Base-by-base conservation (phyloP, 805 yeast genomes). In the Wickerhamomyces ciferrii region DNA sequence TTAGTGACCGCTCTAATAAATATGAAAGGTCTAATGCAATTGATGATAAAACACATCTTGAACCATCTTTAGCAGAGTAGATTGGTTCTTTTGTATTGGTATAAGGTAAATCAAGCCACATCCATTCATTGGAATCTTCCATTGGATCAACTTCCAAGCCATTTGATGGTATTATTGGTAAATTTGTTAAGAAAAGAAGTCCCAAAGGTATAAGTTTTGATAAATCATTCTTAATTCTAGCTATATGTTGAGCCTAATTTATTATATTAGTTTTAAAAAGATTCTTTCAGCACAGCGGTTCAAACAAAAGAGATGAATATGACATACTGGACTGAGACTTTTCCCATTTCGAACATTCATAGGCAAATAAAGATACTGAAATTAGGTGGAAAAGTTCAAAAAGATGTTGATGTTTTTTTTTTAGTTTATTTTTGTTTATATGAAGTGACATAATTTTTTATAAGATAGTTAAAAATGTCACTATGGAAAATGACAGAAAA, bases 41-140 rank as follows among this genome's bases (percentile, higher is more conserved):
- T 1, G 54, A 55, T 7, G 55, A 44, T 35, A 42, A 56, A 50
- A 54, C 60, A 47, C 19, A 49, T 32, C 17, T 43, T 31, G 41
- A 43, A 44, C n/a, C 48, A 38, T 31, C 11, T 27, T 18, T 7
- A 45, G 46, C 44, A 38, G 51, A 53, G 19, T 42, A 39, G 20
- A 42, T 49, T 2, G 39, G 42, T 4, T 21, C 9, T 15, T 39
- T 34, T 2, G 48, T 32, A 6, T 49, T 44, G 5, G 69, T 58
- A 48, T 55, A 66, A 17, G 76, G 76, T 10, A 76, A 65, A 49
- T 79, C 81, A 15, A 79, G 61, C 87, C 86, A 81, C 43, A 42
- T 54, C 86, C 87, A 82, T 1, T 69, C 71, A 54, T 67, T 8
- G 5, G 5, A 8, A 23, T 23, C 25, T 23, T 23, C 75, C 39